A percentile compares a stretch with the other conserved stretches of the same genome.
phyloP scores from a whole-genome alignment of 2,329 filamentous ascomycete species.

The Fonsecaea pugnacius region DNA sequence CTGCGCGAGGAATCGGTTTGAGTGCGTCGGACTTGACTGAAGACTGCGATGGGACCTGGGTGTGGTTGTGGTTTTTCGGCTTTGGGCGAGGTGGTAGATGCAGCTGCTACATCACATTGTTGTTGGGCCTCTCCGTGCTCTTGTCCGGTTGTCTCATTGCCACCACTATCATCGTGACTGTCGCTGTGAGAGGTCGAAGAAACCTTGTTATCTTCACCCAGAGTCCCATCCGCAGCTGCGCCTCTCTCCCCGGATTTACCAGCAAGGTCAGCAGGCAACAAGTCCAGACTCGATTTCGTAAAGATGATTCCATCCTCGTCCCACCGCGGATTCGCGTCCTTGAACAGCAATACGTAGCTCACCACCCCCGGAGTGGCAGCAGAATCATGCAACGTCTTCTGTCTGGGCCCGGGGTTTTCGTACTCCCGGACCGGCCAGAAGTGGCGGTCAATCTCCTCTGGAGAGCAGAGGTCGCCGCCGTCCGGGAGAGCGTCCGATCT shows the following conservation, averaged over 20 bases:
- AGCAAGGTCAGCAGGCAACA: conserved; percentile 18
- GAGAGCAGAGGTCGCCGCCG: conserved; percentile 3
- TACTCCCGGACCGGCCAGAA: conserved; percentile 15
- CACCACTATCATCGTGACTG: not conserved
- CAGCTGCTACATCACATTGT: no score
- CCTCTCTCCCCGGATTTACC: not conserved
- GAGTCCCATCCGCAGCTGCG: not conserved
- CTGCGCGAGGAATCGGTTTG: not conserved
- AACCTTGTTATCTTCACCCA: not conserved
- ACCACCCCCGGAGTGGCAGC: conserved; percentile 20
- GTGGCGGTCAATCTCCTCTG: conserved; percentile 12
- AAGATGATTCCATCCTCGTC: conserved; percentile 24
- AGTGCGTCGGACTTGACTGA: conserved; percentile 15
- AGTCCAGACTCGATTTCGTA: conserved; percentile 27
- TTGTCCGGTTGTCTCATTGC: not conserved
- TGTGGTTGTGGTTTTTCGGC: not conserved
- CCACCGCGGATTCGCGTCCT: conserved; percentile 32
- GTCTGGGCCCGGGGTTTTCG: not conserved
- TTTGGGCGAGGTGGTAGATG: not conserved
- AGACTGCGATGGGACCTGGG: conserved; percentile 21
- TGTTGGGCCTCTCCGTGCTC: not conserved
- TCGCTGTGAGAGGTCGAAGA: not conserved
- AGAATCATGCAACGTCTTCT: conserved; percentile 31
- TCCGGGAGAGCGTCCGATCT: not conserved
- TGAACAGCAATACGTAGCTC: conserved; percentile 32